These are phyloP conservation scores for Eucalyptus pauciflora DNA, from an alignment of 345 rosid genomes.

Conservation along the genomic window DNA sequence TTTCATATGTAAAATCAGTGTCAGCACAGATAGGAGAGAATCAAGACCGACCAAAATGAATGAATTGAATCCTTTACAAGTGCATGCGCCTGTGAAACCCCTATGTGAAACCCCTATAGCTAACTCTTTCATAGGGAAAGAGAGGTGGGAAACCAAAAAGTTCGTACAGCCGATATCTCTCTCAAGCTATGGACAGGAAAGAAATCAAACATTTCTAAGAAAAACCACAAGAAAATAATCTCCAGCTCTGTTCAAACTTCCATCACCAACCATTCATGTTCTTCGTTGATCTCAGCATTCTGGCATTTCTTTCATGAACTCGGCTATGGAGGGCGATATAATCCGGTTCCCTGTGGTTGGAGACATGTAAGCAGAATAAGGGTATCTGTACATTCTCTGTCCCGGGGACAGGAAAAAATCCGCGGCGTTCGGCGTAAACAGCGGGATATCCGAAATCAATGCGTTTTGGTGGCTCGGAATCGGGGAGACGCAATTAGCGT, in stretches of 20 bases:
- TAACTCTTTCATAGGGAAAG: background rate
- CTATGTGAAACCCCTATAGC: background rate
- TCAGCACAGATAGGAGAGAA: background rate
- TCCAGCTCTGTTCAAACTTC: background rate
- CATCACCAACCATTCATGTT: background rate
- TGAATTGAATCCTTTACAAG: background rate
- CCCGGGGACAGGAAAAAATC: slow-evolving; percentile 18
- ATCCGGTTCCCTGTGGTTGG: background rate
- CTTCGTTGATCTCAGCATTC: slow-evolving; percentile 3
- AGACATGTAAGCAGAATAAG: background rate
- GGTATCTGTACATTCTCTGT: slow-evolving; percentile 1
- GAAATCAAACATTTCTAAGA: background rate
- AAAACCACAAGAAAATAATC: background rate
- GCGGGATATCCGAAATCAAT: slow-evolving; percentile 18
- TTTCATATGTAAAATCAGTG: background rate
- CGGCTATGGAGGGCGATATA: slow-evolving; percentile 14
- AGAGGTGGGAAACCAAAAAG: background rate
- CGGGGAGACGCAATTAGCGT: background rate
- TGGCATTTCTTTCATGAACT: slow-evolving; percentile 18
- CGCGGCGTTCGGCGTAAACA: slow-evolving; percentile 15
- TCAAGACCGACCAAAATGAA: background rate
- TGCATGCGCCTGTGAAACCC: background rate
- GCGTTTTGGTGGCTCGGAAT: background rate
- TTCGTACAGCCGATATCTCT: background rate
- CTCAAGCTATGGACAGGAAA: background rate